phyloP scores from a whole-genome alignment of 2,329 filamentous ascomycete species.

The Aspergillus fijiensis region DNA sequence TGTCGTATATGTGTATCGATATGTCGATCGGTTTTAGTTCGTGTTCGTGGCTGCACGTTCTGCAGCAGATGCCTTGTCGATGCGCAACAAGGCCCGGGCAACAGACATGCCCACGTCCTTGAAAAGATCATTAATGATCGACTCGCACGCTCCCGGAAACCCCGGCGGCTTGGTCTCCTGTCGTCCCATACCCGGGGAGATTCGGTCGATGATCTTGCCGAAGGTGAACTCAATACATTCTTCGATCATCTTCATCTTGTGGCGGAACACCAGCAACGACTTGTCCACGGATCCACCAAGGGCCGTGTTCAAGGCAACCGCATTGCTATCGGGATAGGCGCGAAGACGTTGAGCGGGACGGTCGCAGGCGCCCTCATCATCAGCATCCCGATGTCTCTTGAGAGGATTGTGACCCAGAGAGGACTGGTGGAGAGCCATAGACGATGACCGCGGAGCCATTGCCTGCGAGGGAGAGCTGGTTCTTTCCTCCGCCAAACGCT shows the following conservation, averaged over 20 bases:
- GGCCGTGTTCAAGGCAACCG: constrained; percentile 1
- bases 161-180: constrained; percentile 9
- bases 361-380: constrained; percentile 9
- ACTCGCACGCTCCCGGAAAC: constrained; percentile 16
- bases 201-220: constrained; percentile 17
- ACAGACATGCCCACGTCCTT: constrained; percentile 19
- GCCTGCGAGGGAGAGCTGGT: background rate
- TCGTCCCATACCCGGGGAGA: constrained; percentile 15
- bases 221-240: constrained; percentile 15
- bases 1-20: background rate
- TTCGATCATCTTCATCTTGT: constrained; percentile 5
- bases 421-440: background rate
- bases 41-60: constrained; percentile 8
- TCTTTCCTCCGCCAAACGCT: background rate
- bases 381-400: constrained; percentile 16
- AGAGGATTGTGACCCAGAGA: constrained; percentile 1
- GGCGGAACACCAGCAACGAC: background rate
- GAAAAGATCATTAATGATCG: constrained; percentile 20
- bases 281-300: constrained; percentile 4
- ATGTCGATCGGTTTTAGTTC: background rate
- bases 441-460: background rate
- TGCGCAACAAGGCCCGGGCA: constrained; percentile 16
- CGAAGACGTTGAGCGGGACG: constrained; percentile 17
- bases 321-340: constrained; percentile 6
- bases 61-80: constrained; percentile 6